Conservation (phyloP, 495 filamentous ascomycete genomes). For the Hamigera avellanea region DNA sequence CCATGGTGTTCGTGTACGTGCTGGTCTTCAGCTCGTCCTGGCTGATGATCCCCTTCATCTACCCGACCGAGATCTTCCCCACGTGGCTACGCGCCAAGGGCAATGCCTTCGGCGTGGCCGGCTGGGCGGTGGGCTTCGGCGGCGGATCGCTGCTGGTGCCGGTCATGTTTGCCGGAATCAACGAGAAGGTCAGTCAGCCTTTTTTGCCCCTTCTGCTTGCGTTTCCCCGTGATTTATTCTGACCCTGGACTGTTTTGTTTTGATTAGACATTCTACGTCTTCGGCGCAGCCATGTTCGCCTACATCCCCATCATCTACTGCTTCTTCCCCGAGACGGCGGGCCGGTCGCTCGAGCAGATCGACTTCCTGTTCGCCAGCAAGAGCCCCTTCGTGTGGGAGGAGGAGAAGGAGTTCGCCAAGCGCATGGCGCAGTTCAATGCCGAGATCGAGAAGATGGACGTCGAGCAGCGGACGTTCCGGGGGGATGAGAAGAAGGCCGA, state of each 20-base stretch:
- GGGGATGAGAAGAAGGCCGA: constrained; percentile 4
- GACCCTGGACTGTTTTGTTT: too few species aligned
- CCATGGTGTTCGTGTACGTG: constrained; percentile 41
- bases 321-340: constrained; percentile 33
- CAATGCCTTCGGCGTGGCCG: constrained; percentile 39
- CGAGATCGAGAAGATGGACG: constrained; percentile 6
- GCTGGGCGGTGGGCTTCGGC: constrained; percentile 26
- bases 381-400: constrained; percentile 15
- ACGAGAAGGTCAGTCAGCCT: constrained; percentile 16
- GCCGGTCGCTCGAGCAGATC: constrained; percentile 31
- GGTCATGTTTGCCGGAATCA: constrained; percentile 32
- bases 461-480: constrained; percentile 2
- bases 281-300: constrained; percentile 17
- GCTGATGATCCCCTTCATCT: constrained; percentile 45
- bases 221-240: constrained; percentile 1
- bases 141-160: constrained; percentile 10
- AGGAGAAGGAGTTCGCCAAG: constrained; percentile 11
- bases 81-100: constrained; percentile 40
- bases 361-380: constrained; percentile 27
- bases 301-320: constrained; percentile 24
- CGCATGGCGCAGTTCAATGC: constrained; percentile 6
- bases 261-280: constrained; percentile 26
- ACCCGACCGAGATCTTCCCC: constrained; percentile 47
- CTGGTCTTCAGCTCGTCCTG: constrained; percentile 29
- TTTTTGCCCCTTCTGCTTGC: background rate